Conservation (phyloP, 2,329 filamentous ascomycete genomes). For the Pseudocercospora ulei region DNA sequence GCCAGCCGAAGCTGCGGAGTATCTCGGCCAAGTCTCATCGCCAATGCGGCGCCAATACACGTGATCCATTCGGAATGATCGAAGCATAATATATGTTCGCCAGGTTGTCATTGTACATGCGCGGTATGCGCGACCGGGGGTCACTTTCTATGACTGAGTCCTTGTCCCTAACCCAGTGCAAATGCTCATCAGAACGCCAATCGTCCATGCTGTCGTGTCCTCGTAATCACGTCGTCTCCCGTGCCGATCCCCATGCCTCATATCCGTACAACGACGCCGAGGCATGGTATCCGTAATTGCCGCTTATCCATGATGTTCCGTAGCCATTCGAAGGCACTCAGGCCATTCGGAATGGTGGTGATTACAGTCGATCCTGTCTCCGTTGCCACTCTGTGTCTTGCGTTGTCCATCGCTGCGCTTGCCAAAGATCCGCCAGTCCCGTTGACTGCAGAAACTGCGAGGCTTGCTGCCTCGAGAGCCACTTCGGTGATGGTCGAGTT, state of each 20-base stretch:
- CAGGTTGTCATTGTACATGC: constrained; percentile 5
- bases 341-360: constrained; percentile 43
- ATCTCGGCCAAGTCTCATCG: not conserved
- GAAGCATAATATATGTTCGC: not conserved
- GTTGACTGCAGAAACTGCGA: constrained; percentile 48
- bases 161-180: constrained; percentile 1
- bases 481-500: constrained; percentile 35
- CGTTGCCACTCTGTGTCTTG: constrained; percentile 39
- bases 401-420: constrained; percentile 56
- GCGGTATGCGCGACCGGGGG: constrained; percentile 1
- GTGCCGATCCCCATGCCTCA: constrained; percentile 16
- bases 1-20: not conserved
- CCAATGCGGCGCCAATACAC: not conserved
- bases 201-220: constrained; percentile 3
- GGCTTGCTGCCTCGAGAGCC: constrained; percentile 57
- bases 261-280: constrained; percentile 65
- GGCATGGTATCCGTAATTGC: constrained; percentile 83
- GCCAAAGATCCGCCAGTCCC: constrained; percentile 59
- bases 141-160: constrained; percentile 3
- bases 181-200: constrained; percentile 11
- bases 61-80: not conserved
- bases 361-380: constrained; percentile 36
- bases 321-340: constrained; percentile 75
- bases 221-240: constrained; percentile 2
- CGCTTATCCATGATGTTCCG: constrained; percentile 68